Evolutionary conservation across 306 rosid genomes (phyloP).

Genomic region (Cucumis cinereus): DNA sequence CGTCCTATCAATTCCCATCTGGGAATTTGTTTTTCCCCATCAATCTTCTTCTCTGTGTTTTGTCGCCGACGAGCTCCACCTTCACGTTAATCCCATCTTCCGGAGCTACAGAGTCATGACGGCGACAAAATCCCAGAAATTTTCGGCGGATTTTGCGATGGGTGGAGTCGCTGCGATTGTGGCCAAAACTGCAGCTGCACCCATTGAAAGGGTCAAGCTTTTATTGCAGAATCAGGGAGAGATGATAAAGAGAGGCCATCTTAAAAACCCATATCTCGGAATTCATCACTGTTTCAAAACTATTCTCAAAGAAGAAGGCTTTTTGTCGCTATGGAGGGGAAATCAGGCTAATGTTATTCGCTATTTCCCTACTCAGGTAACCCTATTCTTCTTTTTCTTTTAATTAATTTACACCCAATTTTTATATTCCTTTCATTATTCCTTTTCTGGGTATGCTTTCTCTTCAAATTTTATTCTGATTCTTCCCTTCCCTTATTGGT

Average conservation of each 20-base stretch:
- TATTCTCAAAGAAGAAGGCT: constrained; percentile 73
- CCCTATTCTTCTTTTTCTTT: background rate
- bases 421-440: background rate
- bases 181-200: constrained; percentile 73
- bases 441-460: background rate
- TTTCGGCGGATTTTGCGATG: constrained; percentile 64
- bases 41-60: too few relatives aligned
- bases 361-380: constrained; percentile 91
- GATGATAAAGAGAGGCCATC: constrained; percentile 78
- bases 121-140: constrained; percentile 39
- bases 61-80: too few relatives aligned
- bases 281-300: constrained; percentile 51
- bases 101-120: constrained; percentile 4
- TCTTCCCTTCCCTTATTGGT: background rate
- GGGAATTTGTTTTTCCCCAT: too few relatives aligned
- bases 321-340: constrained; percentile 87
- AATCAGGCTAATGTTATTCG: constrained; percentile 75
- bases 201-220: constrained; percentile 90
- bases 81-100: too few relatives aligned
- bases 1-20: too few relatives aligned
- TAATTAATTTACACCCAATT: background rate
- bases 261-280: constrained; percentile 61
- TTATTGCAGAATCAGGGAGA: constrained; percentile 90
- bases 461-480: background rate
- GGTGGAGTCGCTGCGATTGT: constrained; percentile 73